phyloP scores from a whole-genome alignment of 2,329 filamentous ascomycete genomes.

The Pseudocercospora fuligena region DNA sequence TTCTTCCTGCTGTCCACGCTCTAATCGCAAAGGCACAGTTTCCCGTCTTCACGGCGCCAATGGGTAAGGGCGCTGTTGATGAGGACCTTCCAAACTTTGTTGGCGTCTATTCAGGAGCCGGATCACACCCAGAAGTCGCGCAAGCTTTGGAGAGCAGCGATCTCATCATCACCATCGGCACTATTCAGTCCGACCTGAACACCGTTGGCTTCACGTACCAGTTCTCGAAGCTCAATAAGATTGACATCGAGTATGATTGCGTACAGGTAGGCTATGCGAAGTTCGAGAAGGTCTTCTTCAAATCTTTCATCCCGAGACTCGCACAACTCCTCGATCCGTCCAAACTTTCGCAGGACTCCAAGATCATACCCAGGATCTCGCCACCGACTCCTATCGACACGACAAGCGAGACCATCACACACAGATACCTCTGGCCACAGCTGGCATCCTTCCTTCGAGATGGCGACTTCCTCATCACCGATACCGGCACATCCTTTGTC shows the following conservation, averaged over 20 bases:
- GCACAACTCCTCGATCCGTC: slow-evolving; percentile 14
- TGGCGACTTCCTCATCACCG: slow-evolving; percentile 79
- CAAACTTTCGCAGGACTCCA: not conserved
- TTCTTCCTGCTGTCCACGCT: slow-evolving; percentile 58
- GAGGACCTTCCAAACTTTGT: slow-evolving; percentile 77
- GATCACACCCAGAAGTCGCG: slow-evolving; percentile 68
- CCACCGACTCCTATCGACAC: slow-evolving; percentile 13
- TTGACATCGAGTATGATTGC: slow-evolving; percentile 78
- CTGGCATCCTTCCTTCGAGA: slow-evolving; percentile 73
- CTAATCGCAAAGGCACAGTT: slow-evolving; percentile 74
- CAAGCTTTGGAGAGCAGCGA: slow-evolving; percentile 71
- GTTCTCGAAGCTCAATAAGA: slow-evolving; percentile 75
- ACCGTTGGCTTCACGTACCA: slow-evolving; percentile 82
- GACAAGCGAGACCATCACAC: slow-evolving; percentile 59
- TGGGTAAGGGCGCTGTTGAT: slow-evolving; percentile 85
- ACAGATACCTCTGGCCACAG: slow-evolving; percentile 77
- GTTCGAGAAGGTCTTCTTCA: slow-evolving; percentile 23
- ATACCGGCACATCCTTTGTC: slow-evolving; percentile 87
- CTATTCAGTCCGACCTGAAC: slow-evolving; percentile 78
- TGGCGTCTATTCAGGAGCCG: slow-evolving; percentile 83
- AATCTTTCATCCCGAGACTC: slow-evolving; percentile 18
- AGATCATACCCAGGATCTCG: slow-evolving; percentile 13
- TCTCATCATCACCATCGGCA: slow-evolving; percentile 71
- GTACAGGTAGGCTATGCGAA: slow-evolving; percentile 64
- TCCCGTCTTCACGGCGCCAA: slow-evolving; percentile 85